Evolutionary conservation across 2,329 filamentous ascomycete genomes (phyloP), one percentile per base, ranked within the genome.

Genomic region (Sporothrix luriei): DNA sequence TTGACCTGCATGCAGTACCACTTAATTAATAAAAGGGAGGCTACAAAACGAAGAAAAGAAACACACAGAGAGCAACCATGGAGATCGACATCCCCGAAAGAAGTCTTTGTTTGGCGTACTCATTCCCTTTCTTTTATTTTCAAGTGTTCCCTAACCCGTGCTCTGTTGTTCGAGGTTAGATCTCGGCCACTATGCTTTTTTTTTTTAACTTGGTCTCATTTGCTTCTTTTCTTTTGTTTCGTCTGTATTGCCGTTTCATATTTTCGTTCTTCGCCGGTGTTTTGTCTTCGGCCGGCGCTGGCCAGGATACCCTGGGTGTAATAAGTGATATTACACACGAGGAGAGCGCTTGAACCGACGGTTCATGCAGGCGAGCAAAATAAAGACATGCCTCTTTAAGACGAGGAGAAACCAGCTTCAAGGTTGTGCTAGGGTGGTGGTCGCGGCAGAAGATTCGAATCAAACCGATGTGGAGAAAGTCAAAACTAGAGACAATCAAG

Each of bases 251-350:
- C 7, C 16, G 51, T 67, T 55, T 52, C 65, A 19, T 4, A n/a
- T 55, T 67, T 46, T n/a, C 21, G 38, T 43, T 16, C 29, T 19
- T 19, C 19, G 4, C 19, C 16, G 57, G 57, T 46, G 21, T 62
- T 46, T 46, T 62, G 16, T 62, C n/a, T 40, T 43, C 3, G 26
- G 13, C 33, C 21, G 24, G 52, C 19, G 52, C n/a, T n/a, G 38
- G 33, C 19, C 52, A 7, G 52, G 16, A 38, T 51, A 29, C 21
- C 29, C 48, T 29, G 33, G n/a, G 40, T 66, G 10, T 51, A 19
- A 26, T 16, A 54, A 46, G 29, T 55, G 51, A 67, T 55, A 67
- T 67, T 67, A 21, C 24, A 66, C 48, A 66, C 33, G 5, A 49
- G 33, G 49, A 54, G 51, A 40, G n/a, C 11, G 21, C 33, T 55